Evolutionary conservation across 495 filamentous ascomycete species (phyloP).

Genomic region (Lasiosphaeria ovina): DNA sequence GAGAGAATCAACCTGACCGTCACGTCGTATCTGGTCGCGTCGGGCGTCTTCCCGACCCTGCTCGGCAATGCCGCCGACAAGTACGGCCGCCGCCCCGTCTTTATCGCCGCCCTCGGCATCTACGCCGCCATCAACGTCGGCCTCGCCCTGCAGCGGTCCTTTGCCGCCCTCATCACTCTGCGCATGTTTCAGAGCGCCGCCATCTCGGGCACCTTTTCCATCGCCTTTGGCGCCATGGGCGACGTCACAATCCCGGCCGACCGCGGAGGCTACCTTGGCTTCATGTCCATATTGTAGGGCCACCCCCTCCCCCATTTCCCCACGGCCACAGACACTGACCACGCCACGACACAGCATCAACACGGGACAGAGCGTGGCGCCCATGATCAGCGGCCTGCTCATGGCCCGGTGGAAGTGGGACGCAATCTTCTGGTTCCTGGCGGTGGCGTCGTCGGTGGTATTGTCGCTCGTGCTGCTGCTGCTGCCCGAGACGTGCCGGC

Average conservation of each 20-base stretch:
- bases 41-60: constrained; percentile 34
- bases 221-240: constrained; percentile 46
- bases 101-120: constrained; percentile 18
- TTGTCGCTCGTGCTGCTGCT: constrained; percentile 33
- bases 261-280: constrained; percentile 46
- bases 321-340: background rate
- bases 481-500: constrained; percentile 55
- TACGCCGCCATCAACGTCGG: constrained; percentile 49
- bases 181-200: constrained; percentile 52
- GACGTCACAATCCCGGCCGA: constrained; percentile 49
- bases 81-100: constrained; percentile 42
- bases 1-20: constrained; percentile 40
- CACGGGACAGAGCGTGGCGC: constrained; percentile 42
- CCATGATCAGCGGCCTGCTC: constrained; percentile 53
- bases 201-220: constrained; percentile 27
- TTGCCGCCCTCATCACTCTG: constrained; percentile 47
- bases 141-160: constrained; percentile 47
- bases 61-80: constrained; percentile 46
- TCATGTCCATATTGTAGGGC: constrained; percentile 16
- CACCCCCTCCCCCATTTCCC: background rate
- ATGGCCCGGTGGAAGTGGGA: constrained; percentile 54
- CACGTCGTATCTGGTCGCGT: constrained; percentile 34
- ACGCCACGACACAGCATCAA: constrained; percentile 15
- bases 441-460: constrained; percentile 36
- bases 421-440: constrained; percentile 61